Base-by-base conservation (phyloP, 106 monocot genomes). In the Cymbidium sinense region DNA sequence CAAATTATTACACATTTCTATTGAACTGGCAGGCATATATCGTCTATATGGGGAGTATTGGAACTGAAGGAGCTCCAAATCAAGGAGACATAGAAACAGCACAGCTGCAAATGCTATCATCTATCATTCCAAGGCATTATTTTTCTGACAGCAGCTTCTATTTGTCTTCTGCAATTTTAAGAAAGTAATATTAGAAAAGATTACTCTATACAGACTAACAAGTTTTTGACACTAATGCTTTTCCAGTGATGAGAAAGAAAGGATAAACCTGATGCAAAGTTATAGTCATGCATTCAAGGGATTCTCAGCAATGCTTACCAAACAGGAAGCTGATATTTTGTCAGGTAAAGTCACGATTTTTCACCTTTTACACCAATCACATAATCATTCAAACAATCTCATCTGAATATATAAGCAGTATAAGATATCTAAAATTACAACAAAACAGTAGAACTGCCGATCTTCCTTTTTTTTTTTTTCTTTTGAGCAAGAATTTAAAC, bases 291-390 rank as follows among this genome's bases (percentile, higher is more conserved):
- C 90, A 74, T 84, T 98, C 75, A 89, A 82, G 70, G 96, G 96
- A 12, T 98, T 98, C 87, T 88, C 96, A 25, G 94, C 96, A 51
- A 83, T 87, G 86, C 91, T 98, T 52, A 98, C 86, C 7, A 79
- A 88, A 50, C 74, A 86, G 80, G 96, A 98, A 87, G 96, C 94
- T 50, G 55, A 70, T 50, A 31, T 74, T 55, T 78, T 98, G 80
- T 92, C 96, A 75, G 70, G 74, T 62, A 50, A 33, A n/a, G n/a
- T 19, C 29, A 28, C 18, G n/a, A 37, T 35, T 71, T 71, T 36
- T 81, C 27, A 19, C 10, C 34, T 72, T 70, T 75, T 35, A 5
- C 7, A 2, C 18, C 20, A 77, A 52, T 43, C 29, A 41, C 9
- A 77, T 62, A 27, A 62, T 62, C 61, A 62, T 62, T 67, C 31